phyloP scores from a whole-genome alignment of 164 flowering plant species.

The Sedum album region DNA sequence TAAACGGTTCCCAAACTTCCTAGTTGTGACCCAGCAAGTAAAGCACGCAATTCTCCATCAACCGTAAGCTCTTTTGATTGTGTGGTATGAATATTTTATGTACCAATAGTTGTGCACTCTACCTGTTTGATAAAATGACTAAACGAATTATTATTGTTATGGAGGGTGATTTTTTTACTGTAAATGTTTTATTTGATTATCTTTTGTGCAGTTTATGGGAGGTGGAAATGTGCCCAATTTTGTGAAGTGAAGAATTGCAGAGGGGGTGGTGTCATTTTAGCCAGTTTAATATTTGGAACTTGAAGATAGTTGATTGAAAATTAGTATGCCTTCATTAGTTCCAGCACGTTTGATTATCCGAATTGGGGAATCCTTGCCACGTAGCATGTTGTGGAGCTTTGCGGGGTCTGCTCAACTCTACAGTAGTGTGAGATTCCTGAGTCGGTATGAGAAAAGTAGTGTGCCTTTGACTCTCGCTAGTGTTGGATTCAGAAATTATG shows the following conservation, averaged over 20 bases:
- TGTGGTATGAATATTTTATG: not conserved
- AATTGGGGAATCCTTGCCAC: constrained; percentile 10
- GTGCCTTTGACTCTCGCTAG: constrained; percentile 9
- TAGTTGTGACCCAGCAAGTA: not conserved
- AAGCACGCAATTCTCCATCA: not conserved
- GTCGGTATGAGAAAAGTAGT: constrained; percentile 5
- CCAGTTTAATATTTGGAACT: not conserved
- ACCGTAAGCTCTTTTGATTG: not conserved
- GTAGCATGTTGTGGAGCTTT: not conserved
- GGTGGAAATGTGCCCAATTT: not conserved
- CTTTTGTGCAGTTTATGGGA: not conserved
- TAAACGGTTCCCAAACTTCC: no score
- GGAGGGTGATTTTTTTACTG: not conserved
- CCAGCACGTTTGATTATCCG: constrained; percentile 6
- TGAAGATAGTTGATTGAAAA: not conserved
- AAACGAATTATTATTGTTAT: not conserved
- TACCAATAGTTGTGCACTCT: not conserved
- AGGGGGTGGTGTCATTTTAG: not conserved
- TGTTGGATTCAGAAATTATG: constrained; percentile 7
- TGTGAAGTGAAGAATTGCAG: not conserved
- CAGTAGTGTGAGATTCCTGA: not conserved
- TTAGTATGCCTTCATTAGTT: not conserved
- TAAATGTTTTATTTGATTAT: no score
- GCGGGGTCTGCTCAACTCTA: not conserved
- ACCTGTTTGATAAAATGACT: not conserved